Conservation (phyloP, 169 alveolate species). For the Amoebophrya sp. region DNA sequence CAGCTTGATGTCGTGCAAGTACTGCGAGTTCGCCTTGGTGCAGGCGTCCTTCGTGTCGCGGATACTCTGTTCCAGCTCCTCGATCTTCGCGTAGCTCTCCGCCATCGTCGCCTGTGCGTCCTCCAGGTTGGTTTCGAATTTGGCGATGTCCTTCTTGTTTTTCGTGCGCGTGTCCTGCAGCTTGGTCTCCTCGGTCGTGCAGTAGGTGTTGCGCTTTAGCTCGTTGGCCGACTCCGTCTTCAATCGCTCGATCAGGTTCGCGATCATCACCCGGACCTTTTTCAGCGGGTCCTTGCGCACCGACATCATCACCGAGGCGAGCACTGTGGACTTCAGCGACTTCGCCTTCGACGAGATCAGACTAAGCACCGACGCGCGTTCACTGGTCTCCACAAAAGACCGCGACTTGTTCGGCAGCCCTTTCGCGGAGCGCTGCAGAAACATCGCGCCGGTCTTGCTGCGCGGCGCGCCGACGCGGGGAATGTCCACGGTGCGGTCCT, state of each 20-base stretch:
- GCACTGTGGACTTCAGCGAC: not conserved
- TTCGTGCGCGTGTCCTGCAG: not conserved
- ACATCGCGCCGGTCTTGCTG: too few relatives aligned
- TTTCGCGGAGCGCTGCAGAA: too few relatives aligned
- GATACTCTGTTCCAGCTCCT: not conserved
- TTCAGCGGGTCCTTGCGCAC: constrained; percentile 1
- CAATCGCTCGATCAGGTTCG: not conserved
- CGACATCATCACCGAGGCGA: not conserved
- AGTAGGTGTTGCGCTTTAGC: not conserved
- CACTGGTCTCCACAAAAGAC: too few relatives aligned
- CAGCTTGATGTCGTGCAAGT: not conserved
- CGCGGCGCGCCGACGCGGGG: not conserved
- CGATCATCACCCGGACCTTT: not conserved
- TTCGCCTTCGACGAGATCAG: not conserved
- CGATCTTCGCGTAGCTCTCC: not conserved
- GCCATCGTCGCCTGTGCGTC: not conserved
- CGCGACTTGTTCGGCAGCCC: too few relatives aligned
- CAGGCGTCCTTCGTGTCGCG: not conserved
- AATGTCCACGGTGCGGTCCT: not conserved
- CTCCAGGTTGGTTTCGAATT: not conserved
- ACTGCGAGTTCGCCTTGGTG: not conserved
- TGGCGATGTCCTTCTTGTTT: not conserved
- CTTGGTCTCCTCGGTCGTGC: constrained; percentile 1
- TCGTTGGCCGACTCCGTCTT: not conserved
- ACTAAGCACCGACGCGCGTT: not conserved